A percentile compares a stretch with the other conserved stretches of the same genome.
phyloP scores from a whole-genome alignment of 2,329 filamentous ascomycete genomes.

The Rhytidhysteron rufulum region DNA sequence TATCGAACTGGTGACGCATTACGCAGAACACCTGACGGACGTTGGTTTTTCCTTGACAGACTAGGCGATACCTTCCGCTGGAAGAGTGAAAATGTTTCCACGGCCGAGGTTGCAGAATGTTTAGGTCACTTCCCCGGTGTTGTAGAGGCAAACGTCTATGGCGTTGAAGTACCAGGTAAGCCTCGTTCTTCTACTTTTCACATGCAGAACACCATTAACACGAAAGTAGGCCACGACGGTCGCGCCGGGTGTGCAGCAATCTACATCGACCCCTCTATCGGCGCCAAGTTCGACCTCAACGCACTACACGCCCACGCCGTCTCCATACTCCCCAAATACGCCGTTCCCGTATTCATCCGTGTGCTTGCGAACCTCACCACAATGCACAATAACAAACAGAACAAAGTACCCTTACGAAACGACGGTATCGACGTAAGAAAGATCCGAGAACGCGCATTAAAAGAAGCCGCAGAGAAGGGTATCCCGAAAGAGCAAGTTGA shows the following conservation, averaged over 20 bases:
- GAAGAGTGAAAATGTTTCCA: slow-evolving; percentile 49
- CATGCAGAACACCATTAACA: slow-evolving; percentile 1
- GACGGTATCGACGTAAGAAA: slow-evolving; percentile 61
- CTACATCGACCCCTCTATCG: slow-evolving; percentile 50
- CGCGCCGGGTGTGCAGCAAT: slow-evolving; percentile 56
- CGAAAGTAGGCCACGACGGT: slow-evolving; percentile 37
- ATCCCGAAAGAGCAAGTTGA: slow-evolving; percentile 21
- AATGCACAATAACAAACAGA: slow-evolving; percentile 77
- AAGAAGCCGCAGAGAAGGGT: slow-evolving; percentile 40
- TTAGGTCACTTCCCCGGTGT: slow-evolving; percentile 44
- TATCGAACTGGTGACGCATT: slow-evolving; percentile 49
- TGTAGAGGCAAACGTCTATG: slow-evolving; percentile 48
- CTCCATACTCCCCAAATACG: slow-evolving; percentile 64
- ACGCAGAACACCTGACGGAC: slow-evolving; percentile 39
- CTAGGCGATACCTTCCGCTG: slow-evolving; percentile 49
- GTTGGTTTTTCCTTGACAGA: slow-evolving; percentile 48
- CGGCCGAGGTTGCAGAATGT: slow-evolving; percentile 45
- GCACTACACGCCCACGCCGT: slow-evolving; percentile 57
- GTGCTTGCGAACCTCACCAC: slow-evolving; percentile 56
- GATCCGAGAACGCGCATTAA: slow-evolving; percentile 37
- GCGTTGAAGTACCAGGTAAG: slow-evolving; percentile 41
- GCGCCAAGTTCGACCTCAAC: slow-evolving; percentile 48
- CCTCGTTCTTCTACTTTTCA: neutral
- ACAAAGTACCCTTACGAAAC: slow-evolving; percentile 66
- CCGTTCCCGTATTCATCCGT: slow-evolving; percentile 70